Evolutionary conservation across 257 asterid genomes (phyloP).

Genomic region (Solanum pimpinellifolium): DNA sequence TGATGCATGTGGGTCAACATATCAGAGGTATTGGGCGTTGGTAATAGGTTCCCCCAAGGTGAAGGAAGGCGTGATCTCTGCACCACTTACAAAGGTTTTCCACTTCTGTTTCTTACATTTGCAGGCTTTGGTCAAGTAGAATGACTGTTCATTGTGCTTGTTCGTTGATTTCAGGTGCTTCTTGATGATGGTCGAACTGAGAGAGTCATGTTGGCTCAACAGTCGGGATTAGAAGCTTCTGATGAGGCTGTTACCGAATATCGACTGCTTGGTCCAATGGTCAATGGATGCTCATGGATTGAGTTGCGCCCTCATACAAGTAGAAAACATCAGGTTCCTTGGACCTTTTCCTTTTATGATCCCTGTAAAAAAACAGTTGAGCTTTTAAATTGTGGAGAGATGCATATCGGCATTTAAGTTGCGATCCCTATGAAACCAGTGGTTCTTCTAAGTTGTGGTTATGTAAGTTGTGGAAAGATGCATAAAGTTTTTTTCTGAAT

Average conservation of each 20-base stretch:
- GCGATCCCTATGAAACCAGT: neutral
- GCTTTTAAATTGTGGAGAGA: neutral
- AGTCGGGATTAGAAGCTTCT: slow-evolving; percentile 70
- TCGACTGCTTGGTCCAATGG: slow-evolving; percentile 82
- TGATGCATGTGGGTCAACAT: slow-evolving; percentile 52
- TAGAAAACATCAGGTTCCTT: slow-evolving; percentile 77
- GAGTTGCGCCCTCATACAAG: slow-evolving; percentile 71
- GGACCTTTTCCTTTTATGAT: neutral
- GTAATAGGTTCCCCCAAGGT: slow-evolving; percentile 87
- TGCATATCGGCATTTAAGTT: neutral
- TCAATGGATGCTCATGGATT: slow-evolving; percentile 94
- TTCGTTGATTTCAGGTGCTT: slow-evolving; percentile 41
- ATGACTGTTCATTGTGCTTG: neutral
- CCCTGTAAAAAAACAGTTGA: neutral
- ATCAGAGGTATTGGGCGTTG: slow-evolving; percentile 81
- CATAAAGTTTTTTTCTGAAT: neutral
- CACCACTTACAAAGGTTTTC: slow-evolving; percentile 72
- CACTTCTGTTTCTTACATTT: neutral
- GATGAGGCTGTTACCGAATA: slow-evolving; percentile 84
- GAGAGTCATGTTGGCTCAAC: slow-evolving; percentile 65
- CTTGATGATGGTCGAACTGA: slow-evolving; percentile 80
- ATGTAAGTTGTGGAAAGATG: neutral
- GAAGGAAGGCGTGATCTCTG: slow-evolving; percentile 67
- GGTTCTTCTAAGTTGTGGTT: neutral
- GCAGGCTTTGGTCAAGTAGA: neutral